Evolutionary conservation across 306 rosid genomes (phyloP).

Genomic region (Crotalaria pallida): DNA sequence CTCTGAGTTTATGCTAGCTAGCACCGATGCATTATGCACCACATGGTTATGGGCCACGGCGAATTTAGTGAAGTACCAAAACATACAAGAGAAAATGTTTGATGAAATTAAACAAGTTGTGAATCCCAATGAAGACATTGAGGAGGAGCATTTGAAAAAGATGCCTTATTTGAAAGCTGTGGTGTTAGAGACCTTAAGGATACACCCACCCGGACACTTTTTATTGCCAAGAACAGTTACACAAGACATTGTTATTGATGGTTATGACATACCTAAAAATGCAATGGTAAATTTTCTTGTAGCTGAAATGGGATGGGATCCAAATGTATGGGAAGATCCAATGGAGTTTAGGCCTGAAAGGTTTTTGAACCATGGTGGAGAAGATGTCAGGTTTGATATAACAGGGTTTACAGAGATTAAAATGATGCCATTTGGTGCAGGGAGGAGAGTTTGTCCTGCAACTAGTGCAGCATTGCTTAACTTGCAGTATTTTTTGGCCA

Average conservation of each 20-base stretch:
- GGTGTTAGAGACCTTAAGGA: conserved; percentile 39
- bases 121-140: conserved; percentile 31
- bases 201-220: conserved; percentile 53
- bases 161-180: conserved; percentile 50
- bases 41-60: conserved; percentile 48
- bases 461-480: conserved; percentile 37
- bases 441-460: conserved; percentile 50
- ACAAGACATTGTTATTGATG: conserved; percentile 34
- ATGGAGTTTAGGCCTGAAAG: conserved; percentile 59
- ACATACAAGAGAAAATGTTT: conserved; percentile 37
- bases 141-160: conserved; percentile 35
- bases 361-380: conserved; percentile 16
- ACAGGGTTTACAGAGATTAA: conserved; percentile 41
- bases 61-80: conserved; percentile 42
- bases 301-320: conserved; percentile 53
- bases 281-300: conserved; percentile 46
- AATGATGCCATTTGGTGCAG: conserved; percentile 65
- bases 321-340: conserved; percentile 58
- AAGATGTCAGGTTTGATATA: conserved; percentile 30
- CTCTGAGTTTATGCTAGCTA: conserved; percentile 41
- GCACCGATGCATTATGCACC: conserved; percentile 42
- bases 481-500: conserved; percentile 42
- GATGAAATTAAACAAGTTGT: conserved; percentile 35
- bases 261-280: conserved; percentile 40
- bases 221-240: conserved; percentile 42